These are phyloP conservation scores for Gentiana straminea DNA, from an alignment of 257 asterid genomes.

Conservation along the genomic window DNA sequence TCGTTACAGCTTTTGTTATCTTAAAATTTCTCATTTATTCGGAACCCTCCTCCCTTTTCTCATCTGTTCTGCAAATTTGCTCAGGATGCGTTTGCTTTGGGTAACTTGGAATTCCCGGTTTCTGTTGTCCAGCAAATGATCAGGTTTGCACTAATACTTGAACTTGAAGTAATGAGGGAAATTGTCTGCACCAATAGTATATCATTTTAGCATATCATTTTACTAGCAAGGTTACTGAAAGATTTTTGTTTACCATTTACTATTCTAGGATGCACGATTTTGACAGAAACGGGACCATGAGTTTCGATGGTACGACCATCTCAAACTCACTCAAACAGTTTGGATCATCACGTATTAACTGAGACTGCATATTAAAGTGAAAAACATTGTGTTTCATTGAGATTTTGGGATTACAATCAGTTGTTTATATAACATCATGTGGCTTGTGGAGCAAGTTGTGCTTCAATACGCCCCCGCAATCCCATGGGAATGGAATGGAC, in stretches of 20 bases:
- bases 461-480: no score
- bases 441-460: no score
- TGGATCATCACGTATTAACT: no score
- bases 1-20: no score
- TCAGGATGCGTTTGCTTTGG: conserved; percentile 58
- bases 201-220: background rate
- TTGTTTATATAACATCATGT: no score
- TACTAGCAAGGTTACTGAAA: background rate
- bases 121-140: conserved; percentile 83
- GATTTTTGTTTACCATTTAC: background rate
- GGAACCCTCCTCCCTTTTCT: background rate
- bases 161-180: background rate
- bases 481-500: no score
- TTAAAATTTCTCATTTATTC: background rate
- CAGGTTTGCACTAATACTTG: conserved; percentile 25
- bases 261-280: conserved; percentile 70
- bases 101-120: conserved; percentile 54
- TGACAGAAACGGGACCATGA: conserved; percentile 75
- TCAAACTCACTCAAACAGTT: no score
- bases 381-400: no score
- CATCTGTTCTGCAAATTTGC: background rate
- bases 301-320: conserved; percentile 42
- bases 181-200: background rate
- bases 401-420: no score
- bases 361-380: no score